Evolutionary conservation across 345 rosid genomes (phyloP).

Genomic region (Leavenworthia alabamica): DNA sequence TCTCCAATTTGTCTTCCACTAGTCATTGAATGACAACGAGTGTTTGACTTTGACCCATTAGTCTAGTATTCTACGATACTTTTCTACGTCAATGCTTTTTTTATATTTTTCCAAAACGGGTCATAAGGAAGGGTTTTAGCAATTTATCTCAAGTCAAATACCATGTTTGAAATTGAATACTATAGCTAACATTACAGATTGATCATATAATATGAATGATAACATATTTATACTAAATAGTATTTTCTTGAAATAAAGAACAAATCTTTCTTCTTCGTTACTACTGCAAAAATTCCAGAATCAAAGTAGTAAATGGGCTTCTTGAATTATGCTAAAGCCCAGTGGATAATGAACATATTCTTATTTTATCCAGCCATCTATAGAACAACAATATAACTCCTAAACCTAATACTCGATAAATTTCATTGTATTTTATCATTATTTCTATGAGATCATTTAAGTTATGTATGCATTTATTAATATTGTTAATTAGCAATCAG

Average conservation of each 20-base stretch:
- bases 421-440: too few species aligned
- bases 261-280: background rate
- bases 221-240: background rate
- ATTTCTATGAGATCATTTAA: background rate
- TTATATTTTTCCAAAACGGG: background rate
- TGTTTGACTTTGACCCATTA: conserved; percentile 7
- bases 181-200: background rate
- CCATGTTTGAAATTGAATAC: background rate
- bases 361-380: too few species aligned
- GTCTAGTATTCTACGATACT: background rate
- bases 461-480: background rate
- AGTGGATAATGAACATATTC: background rate
- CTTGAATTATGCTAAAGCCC: background rate
- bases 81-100: conserved; percentile 6
- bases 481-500: background rate
- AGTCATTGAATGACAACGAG: background rate
- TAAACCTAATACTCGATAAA: too few species aligned
- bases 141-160: background rate
- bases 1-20: background rate
- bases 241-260: too few species aligned
- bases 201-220: background rate
- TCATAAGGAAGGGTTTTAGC: background rate
- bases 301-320: background rate
- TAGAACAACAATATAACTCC: background rate
- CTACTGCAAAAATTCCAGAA: background rate